Percentiles rank a stretch among this genome's conserved stretches.
Evolutionary conservation across 148 eudicot genomes (phyloP).

Genomic region (Dysphania ambrosioides): DNA sequence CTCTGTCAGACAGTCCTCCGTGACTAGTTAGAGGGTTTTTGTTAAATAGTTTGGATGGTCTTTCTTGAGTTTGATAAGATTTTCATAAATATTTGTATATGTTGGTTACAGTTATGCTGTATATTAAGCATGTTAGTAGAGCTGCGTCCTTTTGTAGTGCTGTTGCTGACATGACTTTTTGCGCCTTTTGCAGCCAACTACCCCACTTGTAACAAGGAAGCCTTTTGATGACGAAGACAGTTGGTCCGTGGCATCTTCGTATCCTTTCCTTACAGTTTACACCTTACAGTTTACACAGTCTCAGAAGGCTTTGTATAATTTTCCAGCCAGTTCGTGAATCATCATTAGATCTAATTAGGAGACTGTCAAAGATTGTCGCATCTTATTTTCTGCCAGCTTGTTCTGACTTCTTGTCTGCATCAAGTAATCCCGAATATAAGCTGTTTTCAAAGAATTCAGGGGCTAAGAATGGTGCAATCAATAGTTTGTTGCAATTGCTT

Average conservation of each 20-base stretch:
- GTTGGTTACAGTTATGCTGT: too few relatives aligned
- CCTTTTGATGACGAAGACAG: constrained; percentile 70
- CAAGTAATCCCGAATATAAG: not conserved
- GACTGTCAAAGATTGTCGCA: constrained; percentile 1
- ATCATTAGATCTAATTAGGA: not conserved
- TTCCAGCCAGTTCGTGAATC: not conserved
- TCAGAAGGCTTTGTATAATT: not conserved
- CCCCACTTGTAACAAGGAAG: constrained; percentile 48
- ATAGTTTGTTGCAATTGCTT: not conserved
- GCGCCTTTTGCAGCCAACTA: constrained; percentile 42
- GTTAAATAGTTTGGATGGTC: too few relatives aligned
- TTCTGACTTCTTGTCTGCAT: not conserved
- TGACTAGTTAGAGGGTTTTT: too few relatives aligned
- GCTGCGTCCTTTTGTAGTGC: not conserved
- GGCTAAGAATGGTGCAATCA: not conserved
- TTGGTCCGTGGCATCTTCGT: constrained; percentile 85
- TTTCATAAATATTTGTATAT: too few relatives aligned
- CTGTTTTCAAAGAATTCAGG: not conserved
- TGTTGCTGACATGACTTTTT: constrained; percentile 13
- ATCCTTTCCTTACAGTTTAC: constrained; percentile 48
- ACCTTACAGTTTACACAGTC: too few relatives aligned
- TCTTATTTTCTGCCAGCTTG: not conserved
- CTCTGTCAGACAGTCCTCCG: too few relatives aligned
- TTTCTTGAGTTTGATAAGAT: too few relatives aligned
- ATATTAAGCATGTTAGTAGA: not conserved